Percentiles rank a stretch among this genome's conserved stretches.
Evolutionary conservation across 306 rosid species (phyloP).

Genomic region (Rubus parviflorus): DNA sequence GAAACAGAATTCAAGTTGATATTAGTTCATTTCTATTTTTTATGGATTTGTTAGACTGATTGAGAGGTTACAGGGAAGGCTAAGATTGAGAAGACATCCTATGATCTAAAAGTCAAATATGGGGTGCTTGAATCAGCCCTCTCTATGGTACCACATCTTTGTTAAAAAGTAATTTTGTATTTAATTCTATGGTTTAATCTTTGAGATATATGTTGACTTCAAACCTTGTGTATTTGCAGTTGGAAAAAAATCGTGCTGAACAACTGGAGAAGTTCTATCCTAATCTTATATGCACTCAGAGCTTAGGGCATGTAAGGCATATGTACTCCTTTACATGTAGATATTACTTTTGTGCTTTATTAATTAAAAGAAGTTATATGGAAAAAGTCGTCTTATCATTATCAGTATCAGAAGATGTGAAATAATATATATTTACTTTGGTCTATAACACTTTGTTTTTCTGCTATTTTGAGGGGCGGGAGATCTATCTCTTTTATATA

Average conservation of each 20-base stretch:
- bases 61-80: conserved; percentile 62
- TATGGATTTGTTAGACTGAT: conserved; percentile 30
- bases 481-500: conserved; percentile 15
- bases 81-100: conserved; percentile 51
- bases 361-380: conserved; percentile 14
- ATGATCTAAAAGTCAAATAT: conserved; percentile 63
- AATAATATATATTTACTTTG: conserved; percentile 8
- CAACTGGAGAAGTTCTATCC: conserved; percentile 89
- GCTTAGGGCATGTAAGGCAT: conserved; percentile 78
- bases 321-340: conserved; percentile 19
- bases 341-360: conserved; percentile 20
- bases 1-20: conserved; percentile 10
- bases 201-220: background rate
- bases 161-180: background rate
- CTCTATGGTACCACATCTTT: conserved; percentile 55
- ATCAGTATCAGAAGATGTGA: background rate
- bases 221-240: conserved; percentile 46
- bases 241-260: conserved; percentile 75
- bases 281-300: conserved; percentile 85
- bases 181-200: background rate
- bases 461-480: conserved; percentile 12
- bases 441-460: conserved; percentile 16
- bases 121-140: conserved; percentile 73
- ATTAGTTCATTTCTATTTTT: conserved; percentile 16
- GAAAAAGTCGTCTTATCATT: background rate